Conservation (phyloP, 2,329 filamentous ascomycete genomes). For the Rachicladosporium sp. region DNA sequence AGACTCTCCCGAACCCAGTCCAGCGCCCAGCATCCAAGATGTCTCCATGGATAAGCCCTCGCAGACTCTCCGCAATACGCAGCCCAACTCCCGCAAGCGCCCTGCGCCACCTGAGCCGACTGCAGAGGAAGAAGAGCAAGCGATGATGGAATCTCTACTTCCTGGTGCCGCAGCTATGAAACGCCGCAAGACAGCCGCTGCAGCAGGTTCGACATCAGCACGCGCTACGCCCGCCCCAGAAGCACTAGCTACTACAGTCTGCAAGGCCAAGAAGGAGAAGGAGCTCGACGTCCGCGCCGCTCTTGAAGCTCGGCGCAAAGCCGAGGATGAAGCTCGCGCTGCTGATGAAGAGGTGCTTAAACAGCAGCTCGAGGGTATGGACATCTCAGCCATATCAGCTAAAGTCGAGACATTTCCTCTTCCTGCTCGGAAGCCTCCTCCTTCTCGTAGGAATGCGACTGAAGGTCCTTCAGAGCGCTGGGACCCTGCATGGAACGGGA, state of each 20-base stretch:
- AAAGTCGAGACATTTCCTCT: slow-evolving; percentile 68
- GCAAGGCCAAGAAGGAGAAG: slow-evolving; percentile 2
- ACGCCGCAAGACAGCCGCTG: slow-evolving; percentile 50
- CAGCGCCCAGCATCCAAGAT: background rate
- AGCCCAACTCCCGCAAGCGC: slow-evolving; percentile 15
- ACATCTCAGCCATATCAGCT: slow-evolving; percentile 61
- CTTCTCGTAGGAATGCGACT: slow-evolving; percentile 15
- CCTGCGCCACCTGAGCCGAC: slow-evolving; percentile 12
- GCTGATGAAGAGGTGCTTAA: slow-evolving; percentile 54
- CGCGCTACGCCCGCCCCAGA: slow-evolving; percentile 30
- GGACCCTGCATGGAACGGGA: slow-evolving; percentile 83
- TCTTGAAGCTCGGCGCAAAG: slow-evolving; percentile 38
- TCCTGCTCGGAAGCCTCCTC: slow-evolving; percentile 23
- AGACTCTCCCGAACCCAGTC: slow-evolving; percentile 9
- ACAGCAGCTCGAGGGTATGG: slow-evolving; percentile 48
- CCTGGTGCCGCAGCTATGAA: slow-evolving; percentile 70
- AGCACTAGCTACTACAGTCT: background rate
- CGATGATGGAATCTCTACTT: slow-evolving; percentile 59
- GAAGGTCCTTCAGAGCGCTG: slow-evolving; percentile 50
- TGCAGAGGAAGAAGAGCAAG: slow-evolving; percentile 18
- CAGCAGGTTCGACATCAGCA: slow-evolving; percentile 33
- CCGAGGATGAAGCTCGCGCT: slow-evolving; percentile 41
- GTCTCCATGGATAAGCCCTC: slow-evolving; percentile 6
- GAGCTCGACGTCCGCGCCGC: slow-evolving; percentile 58
- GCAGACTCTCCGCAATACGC: slow-evolving; percentile 8